Base-by-base conservation (phyloP, 768 basidiomycete genomes). In the Lactifluus volemus region DNA sequence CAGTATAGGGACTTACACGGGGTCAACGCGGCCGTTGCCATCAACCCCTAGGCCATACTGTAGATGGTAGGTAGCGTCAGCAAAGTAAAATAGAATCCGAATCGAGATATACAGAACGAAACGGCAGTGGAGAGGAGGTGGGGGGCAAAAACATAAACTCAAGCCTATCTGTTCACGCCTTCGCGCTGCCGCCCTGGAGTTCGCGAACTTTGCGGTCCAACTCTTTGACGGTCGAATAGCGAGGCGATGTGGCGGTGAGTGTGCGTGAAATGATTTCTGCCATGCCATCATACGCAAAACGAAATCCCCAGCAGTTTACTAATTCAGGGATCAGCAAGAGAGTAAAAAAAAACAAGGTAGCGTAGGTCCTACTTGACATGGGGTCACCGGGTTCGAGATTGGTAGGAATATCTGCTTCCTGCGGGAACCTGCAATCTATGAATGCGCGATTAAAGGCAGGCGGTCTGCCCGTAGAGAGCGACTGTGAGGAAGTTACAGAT, bases 1-100 rank as follows among this genome's bases (percentile, higher is more conserved):
- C 25, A 19, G n/a, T 11, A 11, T 15, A 1, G 55, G 15, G 8
- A 78, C 87, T 53, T 72, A 88, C 85, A 98, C 84, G 11, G 95
- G 94, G 59, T 95, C 92, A 11, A 92, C 85, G 59, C 93, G 74
- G 48, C 95, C 95, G 54, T 91, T 89, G 4, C 89, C 89, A 50
- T 80, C 79, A 8, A 83, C 80, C 0, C 96, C 96, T 42, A 98
- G 74, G 1, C 96, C 95, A 15, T 84, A n/a, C n/a, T n/a, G 25
- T 25, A 25, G 25, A 25, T 25, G 25, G 25, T 25, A 25, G 25
- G 25, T 25, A 25, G 25, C 25, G 25, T 25, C 25, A 25, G 25
- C 25, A 25, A 25, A 25, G 25, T 25, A 25, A 25, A 25, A 25
- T 25, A 25, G 25, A 1, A 25, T 25, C 25, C 25, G 25, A 25